These are phyloP conservation scores for Voacanga thouarsii DNA, from an alignment of 257 asterid species.

Conservation along the genomic window DNA sequence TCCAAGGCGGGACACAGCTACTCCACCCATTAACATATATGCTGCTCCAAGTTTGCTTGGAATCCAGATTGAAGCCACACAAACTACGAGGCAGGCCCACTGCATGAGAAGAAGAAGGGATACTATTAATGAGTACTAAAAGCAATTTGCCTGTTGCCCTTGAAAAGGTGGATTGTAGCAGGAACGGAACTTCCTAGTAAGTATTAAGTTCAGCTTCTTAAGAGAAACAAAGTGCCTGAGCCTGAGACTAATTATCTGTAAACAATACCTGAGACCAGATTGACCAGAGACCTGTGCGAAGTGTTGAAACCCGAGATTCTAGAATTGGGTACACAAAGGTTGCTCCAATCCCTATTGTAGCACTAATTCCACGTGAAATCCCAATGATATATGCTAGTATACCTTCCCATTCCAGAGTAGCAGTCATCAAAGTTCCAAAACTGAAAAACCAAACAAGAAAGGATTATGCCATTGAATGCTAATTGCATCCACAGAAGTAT, in stretches of 20 bases:
- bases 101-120: conserved; percentile 26
- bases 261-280: conserved; percentile 81
- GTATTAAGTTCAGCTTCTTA: neutral
- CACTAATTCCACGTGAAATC: conserved; percentile 77
- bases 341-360: conserved; percentile 74
- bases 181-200: neutral
- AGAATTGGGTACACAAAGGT: conserved; percentile 70
- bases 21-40: conserved; percentile 75
- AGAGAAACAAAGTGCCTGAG: neutral
- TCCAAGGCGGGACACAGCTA: conserved; percentile 86
- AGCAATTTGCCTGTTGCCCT: neutral
- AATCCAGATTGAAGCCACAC: conserved; percentile 65
- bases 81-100: conserved; percentile 76
- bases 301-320: conserved; percentile 56
- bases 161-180: neutral
- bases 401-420: conserved; percentile 86
- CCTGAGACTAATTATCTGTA: neutral
- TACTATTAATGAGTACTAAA: neutral
- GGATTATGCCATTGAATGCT: neutral
- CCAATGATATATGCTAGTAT: conserved; percentile 81
- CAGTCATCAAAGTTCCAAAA: conserved; percentile 94
- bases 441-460: conserved; percentile 33
- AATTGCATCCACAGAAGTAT: neutral
- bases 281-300: conserved; percentile 86
- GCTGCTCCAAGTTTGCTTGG: conserved; percentile 43